Conservation (phyloP, 257 asterid species). For the Ophiorrhiza pumila region DNA sequence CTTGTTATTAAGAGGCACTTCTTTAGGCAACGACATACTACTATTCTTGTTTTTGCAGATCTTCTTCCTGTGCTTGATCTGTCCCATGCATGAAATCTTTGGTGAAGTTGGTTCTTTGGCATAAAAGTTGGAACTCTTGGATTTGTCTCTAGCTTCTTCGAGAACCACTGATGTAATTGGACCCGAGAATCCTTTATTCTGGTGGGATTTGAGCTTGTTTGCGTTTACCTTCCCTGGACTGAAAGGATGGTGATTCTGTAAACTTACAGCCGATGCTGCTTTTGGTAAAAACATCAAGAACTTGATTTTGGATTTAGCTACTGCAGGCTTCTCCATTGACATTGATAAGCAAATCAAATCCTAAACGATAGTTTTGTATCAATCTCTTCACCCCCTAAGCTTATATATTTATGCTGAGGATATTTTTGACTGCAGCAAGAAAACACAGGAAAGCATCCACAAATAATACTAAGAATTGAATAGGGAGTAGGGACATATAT, state of each 20-base stretch:
- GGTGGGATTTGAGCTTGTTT: conserved; percentile 17
- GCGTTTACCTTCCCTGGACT: conserved; percentile 34
- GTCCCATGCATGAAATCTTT: conserved; percentile 58
- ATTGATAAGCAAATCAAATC: neutral
- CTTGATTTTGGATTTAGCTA: conserved; percentile 23
- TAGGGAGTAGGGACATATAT: too few species aligned
- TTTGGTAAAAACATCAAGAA: conserved; percentile 32
- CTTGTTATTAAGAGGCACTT: neutral
- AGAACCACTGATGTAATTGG: conserved; percentile 29
- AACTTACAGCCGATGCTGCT: conserved; percentile 28
- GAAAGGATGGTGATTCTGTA: conserved; percentile 33
- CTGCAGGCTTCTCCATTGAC: conserved; percentile 26
- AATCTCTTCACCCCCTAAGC: neutral
- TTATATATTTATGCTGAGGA: neutral
- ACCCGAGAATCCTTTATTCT: conserved; percentile 38
- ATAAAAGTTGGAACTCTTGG: conserved; percentile 26
- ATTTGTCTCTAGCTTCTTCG: conserved; percentile 31
- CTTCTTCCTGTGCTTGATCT: conserved; percentile 41
- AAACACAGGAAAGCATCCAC: neutral
- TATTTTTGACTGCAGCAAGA: neutral
- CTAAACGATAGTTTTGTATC: neutral
- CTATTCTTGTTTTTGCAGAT: neutral
- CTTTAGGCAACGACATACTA: conserved; percentile 7
- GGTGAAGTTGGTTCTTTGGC: conserved; percentile 55
- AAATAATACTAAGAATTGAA: too few species aligned